These are phyloP conservation scores for Phialemonium atrogriseum DNA, from an alignment of 2,329 filamentous ascomycete species.

Conservation along the genomic window DNA sequence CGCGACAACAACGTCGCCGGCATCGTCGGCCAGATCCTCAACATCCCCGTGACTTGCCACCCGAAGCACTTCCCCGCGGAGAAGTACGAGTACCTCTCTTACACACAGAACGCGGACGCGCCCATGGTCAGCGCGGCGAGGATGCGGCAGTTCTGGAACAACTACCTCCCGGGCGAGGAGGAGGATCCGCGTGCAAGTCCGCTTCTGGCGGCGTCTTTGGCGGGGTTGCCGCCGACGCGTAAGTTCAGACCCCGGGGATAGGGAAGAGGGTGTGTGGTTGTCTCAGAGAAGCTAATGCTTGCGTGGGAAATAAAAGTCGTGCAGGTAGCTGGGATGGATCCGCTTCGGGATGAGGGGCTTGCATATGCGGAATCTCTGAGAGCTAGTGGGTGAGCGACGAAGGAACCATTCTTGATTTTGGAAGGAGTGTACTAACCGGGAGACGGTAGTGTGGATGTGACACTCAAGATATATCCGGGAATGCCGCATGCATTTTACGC, in stretches of 20 bases:
- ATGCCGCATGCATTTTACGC: too few relatives aligned
- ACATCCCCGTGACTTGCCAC: slow-evolving; percentile 27
- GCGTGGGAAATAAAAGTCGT: slow-evolving; percentile 22
- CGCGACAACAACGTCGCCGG: slow-evolving; percentile 22
- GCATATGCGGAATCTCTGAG: slow-evolving; percentile 27
- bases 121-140: slow-evolving; percentile 19
- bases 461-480: too few relatives aligned
- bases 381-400: too few relatives aligned
- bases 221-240: slow-evolving; percentile 24
- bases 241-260: too few relatives aligned
- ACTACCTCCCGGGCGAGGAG: slow-evolving; percentile 20
- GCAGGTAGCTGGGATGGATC: slow-evolving; percentile 24
- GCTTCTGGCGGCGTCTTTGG: slow-evolving; percentile 21
- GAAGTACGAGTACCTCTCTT: slow-evolving; percentile 26
- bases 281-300: slow-evolving; percentile 2
- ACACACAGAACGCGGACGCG: slow-evolving; percentile 22
- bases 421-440: too few relatives aligned
- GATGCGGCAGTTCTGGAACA: slow-evolving; percentile 26
- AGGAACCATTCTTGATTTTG: too few relatives aligned
- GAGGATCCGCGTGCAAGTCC: slow-evolving; percentile 21
- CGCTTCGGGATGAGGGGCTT: slow-evolving; percentile 27
- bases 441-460: too few relatives aligned
- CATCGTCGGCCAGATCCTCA: slow-evolving; percentile 23
- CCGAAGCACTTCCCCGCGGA: slow-evolving; percentile 24
- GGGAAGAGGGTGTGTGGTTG: too few relatives aligned